Evolutionary conservation across 768 basidiomycete genomes (phyloP), one percentile per base, ranked within the genome.

Genomic region (Leccinellum albellum): DNA sequence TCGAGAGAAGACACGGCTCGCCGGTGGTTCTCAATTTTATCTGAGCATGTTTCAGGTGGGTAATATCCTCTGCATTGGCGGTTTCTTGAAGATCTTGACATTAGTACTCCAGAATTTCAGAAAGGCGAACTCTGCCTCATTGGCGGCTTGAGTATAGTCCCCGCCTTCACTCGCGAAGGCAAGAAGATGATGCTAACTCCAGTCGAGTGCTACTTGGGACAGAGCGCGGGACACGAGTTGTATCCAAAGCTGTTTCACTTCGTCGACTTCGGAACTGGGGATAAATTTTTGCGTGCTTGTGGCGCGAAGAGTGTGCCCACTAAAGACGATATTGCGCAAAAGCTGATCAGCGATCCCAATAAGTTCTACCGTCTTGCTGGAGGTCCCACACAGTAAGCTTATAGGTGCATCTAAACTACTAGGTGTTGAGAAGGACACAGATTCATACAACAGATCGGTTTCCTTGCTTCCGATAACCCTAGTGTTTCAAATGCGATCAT

Each of bases 261-360:
- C 63, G 84, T 98, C 50, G 85, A 94, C 67, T 96, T 95, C 69
- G 94, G 93, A 0, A 64, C 76, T 1, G 74, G 77, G 10, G 93
- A 88, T 29, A 93, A 92, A 64, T 97, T 98, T 72, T 76, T 98
- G 32, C 80, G 79, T 51, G 86, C 88, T 7, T 91, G 91, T 63
- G 93, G 93, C 3, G 89, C 94, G 17, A 88, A 84, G 64, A 82
- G 82, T 28, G 89, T 90, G 63, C 94, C 94, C 3, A 90, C 83
- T 47, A 82, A 91, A 4, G 86, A 91, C 55, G 91, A 93, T 67
- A 77, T 92, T 42, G 86, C 84, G 0, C 78, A 79, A 51, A 85
- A 84, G 52, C 70, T 93, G 32, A 67, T 93, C 13, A 74, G 75
- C 4, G 76, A 91, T 68, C 89, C 90, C 8, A 73, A 74, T 23